Evolutionary conservation across 768 basidiomycete genomes (phyloP).

Genomic region (Agaricus blazei): DNA sequence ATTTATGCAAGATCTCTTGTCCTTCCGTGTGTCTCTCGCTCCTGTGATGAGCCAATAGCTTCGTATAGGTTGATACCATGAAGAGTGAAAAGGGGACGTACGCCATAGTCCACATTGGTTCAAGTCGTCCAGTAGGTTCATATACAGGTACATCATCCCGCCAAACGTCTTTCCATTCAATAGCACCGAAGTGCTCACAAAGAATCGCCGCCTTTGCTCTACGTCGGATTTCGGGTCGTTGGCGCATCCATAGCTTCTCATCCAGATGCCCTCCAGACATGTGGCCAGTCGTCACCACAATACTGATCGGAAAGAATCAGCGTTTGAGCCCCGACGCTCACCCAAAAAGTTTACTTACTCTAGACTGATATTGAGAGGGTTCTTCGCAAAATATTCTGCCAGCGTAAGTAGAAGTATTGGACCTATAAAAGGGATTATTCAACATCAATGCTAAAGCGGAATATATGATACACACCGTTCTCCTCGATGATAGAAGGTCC

Average conservation of each 20-base stretch:
- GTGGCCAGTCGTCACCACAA: constrained; percentile 25
- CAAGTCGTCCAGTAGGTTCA: constrained; percentile 19
- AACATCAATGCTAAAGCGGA: neutral
- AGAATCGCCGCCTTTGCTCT: constrained; percentile 24
- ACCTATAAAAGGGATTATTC: constrained; percentile 11
- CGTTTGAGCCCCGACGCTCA: neutral
- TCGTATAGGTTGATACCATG: neutral
- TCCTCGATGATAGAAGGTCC: constrained; percentile 25
- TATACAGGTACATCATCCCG: constrained; percentile 17
- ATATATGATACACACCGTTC: constrained; percentile 15
- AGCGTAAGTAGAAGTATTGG: constrained; percentile 24
- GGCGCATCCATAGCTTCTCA: constrained; percentile 23
- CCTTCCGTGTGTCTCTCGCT: constrained; percentile 14
- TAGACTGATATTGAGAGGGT: constrained; percentile 21
- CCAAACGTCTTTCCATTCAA: constrained; percentile 25
- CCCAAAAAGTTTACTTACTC: constrained; percentile 15
- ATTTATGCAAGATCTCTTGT: constrained; percentile 15
- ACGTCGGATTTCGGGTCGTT: constrained; percentile 17
- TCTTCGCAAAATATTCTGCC: constrained; percentile 23
- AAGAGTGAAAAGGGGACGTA: constrained; percentile 10
- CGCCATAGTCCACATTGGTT: constrained; percentile 30
- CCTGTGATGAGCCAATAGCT: constrained; percentile 7
- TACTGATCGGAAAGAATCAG: constrained; percentile 10
- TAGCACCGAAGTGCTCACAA: constrained; percentile 26
- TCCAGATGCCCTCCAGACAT: constrained; percentile 23